Evolutionary conservation across 139 green algal species (phyloP).

Genomic region (Volvox africanus): DNA sequence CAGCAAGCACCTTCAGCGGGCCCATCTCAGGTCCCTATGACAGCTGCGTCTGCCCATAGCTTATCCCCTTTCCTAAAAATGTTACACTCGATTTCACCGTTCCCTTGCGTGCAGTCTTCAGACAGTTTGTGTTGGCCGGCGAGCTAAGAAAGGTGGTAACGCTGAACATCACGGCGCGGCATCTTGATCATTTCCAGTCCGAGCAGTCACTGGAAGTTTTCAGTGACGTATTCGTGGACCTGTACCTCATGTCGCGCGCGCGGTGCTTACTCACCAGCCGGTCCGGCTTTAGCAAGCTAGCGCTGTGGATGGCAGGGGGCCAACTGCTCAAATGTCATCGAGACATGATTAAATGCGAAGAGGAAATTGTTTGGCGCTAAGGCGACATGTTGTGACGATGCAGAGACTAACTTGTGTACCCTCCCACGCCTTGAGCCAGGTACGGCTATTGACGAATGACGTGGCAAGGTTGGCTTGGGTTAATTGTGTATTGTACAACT

Average conservation of each 20-base stretch:
- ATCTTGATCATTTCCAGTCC: neutral
- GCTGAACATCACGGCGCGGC: neutral
- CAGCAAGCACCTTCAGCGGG: neutral
- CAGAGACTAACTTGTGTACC: no score
- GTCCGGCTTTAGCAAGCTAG: neutral
- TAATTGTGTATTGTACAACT: no score
- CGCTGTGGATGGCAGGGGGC: conserved; percentile 1
- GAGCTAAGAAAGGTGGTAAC: neutral
- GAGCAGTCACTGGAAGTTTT: neutral
- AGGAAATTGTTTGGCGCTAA: no score
- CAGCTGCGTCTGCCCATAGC: neutral
- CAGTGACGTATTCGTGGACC: conserved; percentile 3
- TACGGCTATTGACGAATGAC: no score
- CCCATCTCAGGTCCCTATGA: neutral
- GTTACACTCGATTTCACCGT: neutral
- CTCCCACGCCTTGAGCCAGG: no score
- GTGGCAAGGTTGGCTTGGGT: no score
- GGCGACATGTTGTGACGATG: no score
- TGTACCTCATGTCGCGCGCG: conserved; percentile 16
- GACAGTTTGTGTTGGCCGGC: neutral
- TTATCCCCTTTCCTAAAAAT: neutral
- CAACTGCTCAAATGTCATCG: neutral
- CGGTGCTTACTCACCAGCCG: neutral
- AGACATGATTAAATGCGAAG: neutral
- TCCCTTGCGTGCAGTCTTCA: neutral